phyloP scores from a whole-genome alignment of 2,329 filamentous ascomycete species.

The Alternaria atra region DNA sequence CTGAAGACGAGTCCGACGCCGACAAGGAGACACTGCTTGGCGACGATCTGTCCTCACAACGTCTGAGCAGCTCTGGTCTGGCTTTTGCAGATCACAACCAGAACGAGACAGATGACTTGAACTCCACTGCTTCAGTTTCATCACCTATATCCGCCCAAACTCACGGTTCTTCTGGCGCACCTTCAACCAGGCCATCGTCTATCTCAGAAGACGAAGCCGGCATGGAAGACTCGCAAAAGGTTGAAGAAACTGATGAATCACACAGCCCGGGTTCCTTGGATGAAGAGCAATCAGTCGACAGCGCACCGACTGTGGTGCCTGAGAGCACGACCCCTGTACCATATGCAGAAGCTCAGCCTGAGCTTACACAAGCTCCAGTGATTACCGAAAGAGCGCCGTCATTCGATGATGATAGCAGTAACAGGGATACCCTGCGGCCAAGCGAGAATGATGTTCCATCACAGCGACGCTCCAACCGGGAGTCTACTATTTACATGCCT shows the following conservation, averaged over 20 bases:
- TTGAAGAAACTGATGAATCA: slow-evolving; percentile 19
- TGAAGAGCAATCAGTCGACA: slow-evolving; percentile 45
- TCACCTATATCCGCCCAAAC: slow-evolving; percentile 52
- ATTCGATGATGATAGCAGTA: slow-evolving; percentile 19
- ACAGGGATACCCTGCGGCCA: slow-evolving; percentile 29
- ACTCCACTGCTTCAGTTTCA: slow-evolving; percentile 47
- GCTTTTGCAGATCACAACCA: slow-evolving; percentile 58
- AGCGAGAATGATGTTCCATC: slow-evolving; percentile 26
- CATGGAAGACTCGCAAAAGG: slow-evolving; percentile 29
- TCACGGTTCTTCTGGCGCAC: slow-evolving; percentile 47
- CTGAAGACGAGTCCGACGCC: slow-evolving; percentile 11
- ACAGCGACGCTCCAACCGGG: slow-evolving; percentile 39
- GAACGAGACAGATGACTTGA: slow-evolving; percentile 45
- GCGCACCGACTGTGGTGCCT: slow-evolving; percentile 48
- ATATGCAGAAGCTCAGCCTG: slow-evolving; percentile 28
- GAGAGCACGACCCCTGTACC: slow-evolving; percentile 39
- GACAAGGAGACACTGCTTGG: slow-evolving; percentile 25
- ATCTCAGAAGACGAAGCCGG: slow-evolving; percentile 49
- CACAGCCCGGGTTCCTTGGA: slow-evolving; percentile 31
- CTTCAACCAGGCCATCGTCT: slow-evolving; percentile 52
- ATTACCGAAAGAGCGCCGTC: slow-evolving; percentile 16
- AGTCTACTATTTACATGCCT: slow-evolving; percentile 45
- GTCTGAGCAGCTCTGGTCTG: slow-evolving; percentile 61
- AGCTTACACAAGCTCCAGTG: slow-evolving; percentile 11
- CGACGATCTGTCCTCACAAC: slow-evolving; percentile 21